Conservation (phyloP, 495 filamentous ascomycete genomes). For the Apiosordaria backusii region DNA sequence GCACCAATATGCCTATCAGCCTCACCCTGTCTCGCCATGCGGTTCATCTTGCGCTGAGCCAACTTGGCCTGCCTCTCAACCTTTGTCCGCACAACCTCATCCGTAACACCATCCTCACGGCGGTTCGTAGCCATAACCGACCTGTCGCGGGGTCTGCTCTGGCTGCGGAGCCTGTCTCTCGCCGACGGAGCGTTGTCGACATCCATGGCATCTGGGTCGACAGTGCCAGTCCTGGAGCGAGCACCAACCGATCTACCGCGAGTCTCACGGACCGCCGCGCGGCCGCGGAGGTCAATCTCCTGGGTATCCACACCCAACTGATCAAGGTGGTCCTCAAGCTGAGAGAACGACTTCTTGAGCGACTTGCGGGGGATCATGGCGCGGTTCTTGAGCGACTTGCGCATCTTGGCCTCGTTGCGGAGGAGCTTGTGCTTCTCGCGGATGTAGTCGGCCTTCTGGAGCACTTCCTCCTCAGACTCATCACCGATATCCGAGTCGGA, state of each 20-base stretch:
- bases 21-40: constrained; percentile 93
- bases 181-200: constrained; percentile 59
- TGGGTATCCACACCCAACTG: constrained; percentile 79
- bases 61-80: constrained; percentile 83
- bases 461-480: constrained; percentile 77
- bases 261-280: constrained; percentile 46
- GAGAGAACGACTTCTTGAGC: constrained; percentile 69
- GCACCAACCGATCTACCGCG: constrained; percentile 59
- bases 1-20: constrained; percentile 87
- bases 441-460: constrained; percentile 91
- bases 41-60: constrained; percentile 96
- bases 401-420: constrained; percentile 85
- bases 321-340: constrained; percentile 80
- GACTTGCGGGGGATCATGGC: constrained; percentile 81
- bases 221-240: constrained; percentile 47
- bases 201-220: constrained; percentile 77
- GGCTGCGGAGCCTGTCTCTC: constrained; percentile 63
- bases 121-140: constrained; percentile 62
- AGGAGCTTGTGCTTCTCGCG: constrained; percentile 86
- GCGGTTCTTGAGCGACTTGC: constrained; percentile 93
- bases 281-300: constrained; percentile 66
- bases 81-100: constrained; percentile 60
- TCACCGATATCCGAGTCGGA: constrained; percentile 64
- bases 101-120: constrained; percentile 72
- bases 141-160: constrained; percentile 75